A percentile compares a stretch with the other conserved stretches of the same genome.
Conservation (phyloP, 2,329 filamentous ascomycete species). For the Colletotrichum sp. region DNA sequence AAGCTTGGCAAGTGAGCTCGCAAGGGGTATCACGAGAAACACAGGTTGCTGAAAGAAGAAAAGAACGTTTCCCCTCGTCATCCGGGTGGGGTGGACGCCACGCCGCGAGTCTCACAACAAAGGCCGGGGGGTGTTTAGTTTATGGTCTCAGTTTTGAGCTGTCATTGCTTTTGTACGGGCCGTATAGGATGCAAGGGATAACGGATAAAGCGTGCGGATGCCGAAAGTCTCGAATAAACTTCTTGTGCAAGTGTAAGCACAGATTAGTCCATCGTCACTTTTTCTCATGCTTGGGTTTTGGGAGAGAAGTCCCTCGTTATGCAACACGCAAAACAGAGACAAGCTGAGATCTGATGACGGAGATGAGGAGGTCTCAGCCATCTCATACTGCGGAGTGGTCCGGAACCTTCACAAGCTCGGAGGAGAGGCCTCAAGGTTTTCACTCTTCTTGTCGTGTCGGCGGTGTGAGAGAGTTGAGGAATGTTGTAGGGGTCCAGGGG, state of each 20-base stretch:
- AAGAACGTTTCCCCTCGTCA: not conserved
- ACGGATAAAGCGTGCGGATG: not conserved
- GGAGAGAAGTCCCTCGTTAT: not conserved
- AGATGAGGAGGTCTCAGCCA: not conserved
- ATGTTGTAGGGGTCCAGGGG: not conserved
- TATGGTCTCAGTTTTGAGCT: not conserved
- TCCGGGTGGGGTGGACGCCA: not conserved
- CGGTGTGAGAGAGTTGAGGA: not conserved
- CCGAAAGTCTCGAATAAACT: not conserved
- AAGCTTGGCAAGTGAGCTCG: not conserved
- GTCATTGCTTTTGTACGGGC: not conserved
- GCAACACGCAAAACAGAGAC: not conserved
- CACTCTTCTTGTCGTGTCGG: not conserved
- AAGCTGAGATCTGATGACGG: not conserved
- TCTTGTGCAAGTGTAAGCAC: not conserved
- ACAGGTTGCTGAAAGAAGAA: not conserved
- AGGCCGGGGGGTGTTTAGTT: not conserved
- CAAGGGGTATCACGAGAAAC: not conserved
- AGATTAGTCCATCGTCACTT: not conserved
- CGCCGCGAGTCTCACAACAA: not conserved
- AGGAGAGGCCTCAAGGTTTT: not conserved
- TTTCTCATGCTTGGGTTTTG: not conserved
- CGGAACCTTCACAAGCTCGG: not conserved
- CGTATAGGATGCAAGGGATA: not conserved
- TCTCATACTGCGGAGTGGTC: not conserved